Base-by-base conservation (phyloP, 345 rosid genomes). In the Linum lewisii region DNA sequence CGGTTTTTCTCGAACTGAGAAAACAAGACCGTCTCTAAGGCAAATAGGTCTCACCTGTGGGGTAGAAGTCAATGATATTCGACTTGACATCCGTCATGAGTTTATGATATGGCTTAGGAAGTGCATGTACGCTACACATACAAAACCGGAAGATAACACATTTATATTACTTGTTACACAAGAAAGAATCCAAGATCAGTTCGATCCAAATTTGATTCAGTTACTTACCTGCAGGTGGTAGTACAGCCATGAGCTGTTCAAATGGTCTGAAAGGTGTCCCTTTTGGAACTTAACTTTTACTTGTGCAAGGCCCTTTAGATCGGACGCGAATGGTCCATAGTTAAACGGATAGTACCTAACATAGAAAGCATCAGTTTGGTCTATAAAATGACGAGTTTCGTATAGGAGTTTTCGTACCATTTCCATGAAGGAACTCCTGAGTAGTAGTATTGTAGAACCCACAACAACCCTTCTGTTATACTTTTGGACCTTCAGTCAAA, bases 361-460 rank as follows among this genome's bases (percentile, higher is more conserved):
- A 54, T 11, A 16, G 18, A 42, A 54, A 2, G 47, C 13, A 22
- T 36, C 29, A 2, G 23, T 45, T 16, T 1, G 1, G 34, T 51
- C 44, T 34, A 11, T 36, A 18, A 23, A 21, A 20, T 3, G 16
- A 21, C 55, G 7, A 2, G 22, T 6, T 1, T 9, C 22, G 45
- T 65, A 0, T 21, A 7, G 18, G 22, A 26, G 38, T 54, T 38
- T 11, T 1, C 60, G 61, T 59, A 69, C 74, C 78, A 74, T 5
- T 58, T 21, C 78, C 74, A 73, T 0, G 77, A 69, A 45, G 62
- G 65, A 0, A 73, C 69, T 59, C 56, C 78, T 1, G 65, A 50
- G 20, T 22, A 72, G 32, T 72, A 68, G 60, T 72, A 72, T 9
- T 21, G 47, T 5, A 72, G 60, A 13, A 67, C 66, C 76, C 72